Evolutionary conservation across 2,329 filamentous ascomycete species (phyloP).

Genomic region (Didymella arachidicola): DNA sequence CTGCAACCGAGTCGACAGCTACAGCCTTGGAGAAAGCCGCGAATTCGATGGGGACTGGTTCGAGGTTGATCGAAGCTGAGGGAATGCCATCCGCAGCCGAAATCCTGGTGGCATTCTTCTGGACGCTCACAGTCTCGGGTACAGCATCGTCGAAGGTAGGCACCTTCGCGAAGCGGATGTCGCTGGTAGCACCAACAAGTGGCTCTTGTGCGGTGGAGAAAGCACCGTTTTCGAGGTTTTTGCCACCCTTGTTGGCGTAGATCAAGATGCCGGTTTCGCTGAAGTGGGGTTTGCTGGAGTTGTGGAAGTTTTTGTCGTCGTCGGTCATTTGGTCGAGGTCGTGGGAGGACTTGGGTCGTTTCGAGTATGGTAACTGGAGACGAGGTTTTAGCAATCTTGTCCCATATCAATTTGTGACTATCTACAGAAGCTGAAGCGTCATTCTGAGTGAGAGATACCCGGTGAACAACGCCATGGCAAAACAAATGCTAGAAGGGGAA

Average conservation of each 20-base stretch:
- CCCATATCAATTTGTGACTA: conserved; percentile 54
- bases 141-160: conserved; percentile 59
- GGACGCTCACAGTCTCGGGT: conserved; percentile 62
- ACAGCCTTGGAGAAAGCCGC: conserved; percentile 58
- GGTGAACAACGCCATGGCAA: conserved; percentile 49
- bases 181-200: conserved; percentile 69
- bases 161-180: conserved; percentile 71
- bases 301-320: conserved; percentile 72
- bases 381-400: conserved; percentile 51
- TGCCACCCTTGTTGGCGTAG: conserved; percentile 61
- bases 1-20: conserved; percentile 47
- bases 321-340: conserved; percentile 70
- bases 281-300: conserved; percentile 81
- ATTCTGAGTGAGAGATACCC: conserved; percentile 46
- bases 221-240: conserved; percentile 56
- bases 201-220: conserved; percentile 64
- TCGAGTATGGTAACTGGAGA: conserved; percentile 84
- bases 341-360: conserved; percentile 73
- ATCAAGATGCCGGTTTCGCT: conserved; percentile 76
- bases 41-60: conserved; percentile 61
- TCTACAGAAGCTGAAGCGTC: conserved; percentile 49
- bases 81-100: conserved; percentile 63
- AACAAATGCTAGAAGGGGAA: conserved; percentile 51
- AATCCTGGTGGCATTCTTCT: conserved; percentile 62
- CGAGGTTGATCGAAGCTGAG: conserved; percentile 59